Percentiles rank a stretch among this genome's conserved stretches.
Evolutionary conservation across 306 rosid species (phyloP).

Genomic region (Casuarina cunninghamiana): DNA sequence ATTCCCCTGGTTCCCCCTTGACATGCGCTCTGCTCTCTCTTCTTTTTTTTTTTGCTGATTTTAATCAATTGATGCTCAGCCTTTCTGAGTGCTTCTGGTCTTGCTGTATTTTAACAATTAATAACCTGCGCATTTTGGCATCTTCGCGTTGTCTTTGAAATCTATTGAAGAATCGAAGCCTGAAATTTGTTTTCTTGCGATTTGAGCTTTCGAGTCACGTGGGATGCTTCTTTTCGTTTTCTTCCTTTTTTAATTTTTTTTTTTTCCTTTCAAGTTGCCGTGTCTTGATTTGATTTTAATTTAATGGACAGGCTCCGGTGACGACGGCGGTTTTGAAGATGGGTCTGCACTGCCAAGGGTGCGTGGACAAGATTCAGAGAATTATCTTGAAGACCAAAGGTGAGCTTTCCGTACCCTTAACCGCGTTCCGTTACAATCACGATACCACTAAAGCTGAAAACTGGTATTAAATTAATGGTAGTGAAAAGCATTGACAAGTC

Average conservation of each 20-base stretch:
- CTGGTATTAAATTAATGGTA: not conserved
- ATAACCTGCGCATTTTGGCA: not conserved
- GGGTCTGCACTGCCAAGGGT: constrained; percentile 64
- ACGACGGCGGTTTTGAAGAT: constrained; percentile 67
- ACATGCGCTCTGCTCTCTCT: constrained; percentile 17
- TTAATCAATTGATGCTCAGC: no score
- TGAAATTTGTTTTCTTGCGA: not conserved
- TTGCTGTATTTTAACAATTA: not conserved
- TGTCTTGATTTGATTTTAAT: not conserved
- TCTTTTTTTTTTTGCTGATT: not conserved
- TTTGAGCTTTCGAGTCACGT: not conserved
- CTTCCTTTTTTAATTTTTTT: not conserved
- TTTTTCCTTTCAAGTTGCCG: not conserved
- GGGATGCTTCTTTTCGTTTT: not conserved
- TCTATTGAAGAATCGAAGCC: not conserved
- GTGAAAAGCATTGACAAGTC: not conserved
- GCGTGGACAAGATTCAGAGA: constrained; percentile 47
- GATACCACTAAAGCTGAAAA: no score
- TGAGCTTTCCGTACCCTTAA: not conserved
- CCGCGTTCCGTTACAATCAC: not conserved
- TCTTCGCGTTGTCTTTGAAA: not conserved
- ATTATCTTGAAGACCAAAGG: constrained; percentile 52
- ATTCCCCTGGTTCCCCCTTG: not conserved
- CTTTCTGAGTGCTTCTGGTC: not conserved
- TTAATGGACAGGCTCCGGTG: constrained; percentile 47